Evolutionary conservation across 23 red algal genomes (phyloP), one percentile per base, ranked within the genome.

Genomic region (Pyropia yezoensis): DNA sequence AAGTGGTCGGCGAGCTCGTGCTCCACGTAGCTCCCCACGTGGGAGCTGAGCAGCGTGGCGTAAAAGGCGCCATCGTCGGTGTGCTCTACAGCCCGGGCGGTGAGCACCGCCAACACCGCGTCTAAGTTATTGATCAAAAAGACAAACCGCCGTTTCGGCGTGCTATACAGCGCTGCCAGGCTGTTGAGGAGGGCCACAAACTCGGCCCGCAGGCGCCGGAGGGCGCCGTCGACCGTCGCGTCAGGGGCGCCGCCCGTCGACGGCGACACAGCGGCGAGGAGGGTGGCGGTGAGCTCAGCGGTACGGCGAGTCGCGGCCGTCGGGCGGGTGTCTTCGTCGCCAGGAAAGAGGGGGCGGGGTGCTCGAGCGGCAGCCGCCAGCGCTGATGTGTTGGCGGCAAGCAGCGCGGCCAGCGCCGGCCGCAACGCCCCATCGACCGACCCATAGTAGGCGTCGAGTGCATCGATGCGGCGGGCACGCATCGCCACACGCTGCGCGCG

Each of bases 111-210:
- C 29, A 87, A 75, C 32, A 88, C 72, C 5, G 86, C 57, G 74
- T 95, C 90, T 15, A 77, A 33, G 52, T 95, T 95, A 33, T 95
- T 95, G 34, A 95, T 72, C 17, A 95, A 58, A 68, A 95, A 95
- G 24, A 84, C 63, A 27, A 52, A 85, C 29, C 90, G 49, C 27
- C 52, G 51, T 67, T 86, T 87, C 5, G 82, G 63, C 53, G 66
- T 64, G 19, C 67, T 50, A 60, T 82, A 87, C 22, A 83, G 66
- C 53, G 68, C 62, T 18, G 77, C 74, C 27, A 88, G 62, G 15
- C 80, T 59, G 19, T 87, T 86, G 14, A 95, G 63, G 55, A 95
- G 82, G 3, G 80, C 80, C 23, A 78, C 66, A 57, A 66, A 95
- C 55, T 87, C 90, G 16, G 63, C 54, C 39, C 90, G 27, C 49